Percentiles rank a stretch among this genome's conserved stretches.
These are phyloP conservation scores for Malus fusca DNA, from an alignment of 306 rosid genomes.

Conservation along the genomic window DNA sequence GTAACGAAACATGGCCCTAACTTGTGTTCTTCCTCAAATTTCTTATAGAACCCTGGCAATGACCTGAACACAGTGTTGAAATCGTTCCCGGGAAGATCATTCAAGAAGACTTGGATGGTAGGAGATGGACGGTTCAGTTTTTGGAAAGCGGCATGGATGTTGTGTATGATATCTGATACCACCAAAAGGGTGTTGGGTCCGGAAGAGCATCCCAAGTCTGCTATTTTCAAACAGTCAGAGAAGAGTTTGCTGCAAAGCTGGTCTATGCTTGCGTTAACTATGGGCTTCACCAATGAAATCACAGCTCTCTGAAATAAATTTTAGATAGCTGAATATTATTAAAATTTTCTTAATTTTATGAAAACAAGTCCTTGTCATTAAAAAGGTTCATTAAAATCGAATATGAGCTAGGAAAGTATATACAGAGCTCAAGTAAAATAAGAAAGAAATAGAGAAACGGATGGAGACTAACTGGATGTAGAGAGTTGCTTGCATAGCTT, in stretches of 20 bases:
- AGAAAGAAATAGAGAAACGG: neutral
- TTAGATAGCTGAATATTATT: too few species aligned
- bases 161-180: slow-evolving; percentile 10
- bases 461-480: neutral
- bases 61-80: slow-evolving; percentile 29
- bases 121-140: neutral
- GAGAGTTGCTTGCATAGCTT: slow-evolving; percentile 11
- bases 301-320: neutral
- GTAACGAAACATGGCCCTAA: slow-evolving; percentile 25
- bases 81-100: slow-evolving; percentile 45
- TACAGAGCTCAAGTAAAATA: too few species aligned
- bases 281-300: neutral
- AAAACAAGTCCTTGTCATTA: too few species aligned
- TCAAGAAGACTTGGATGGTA: slow-evolving; percentile 23
- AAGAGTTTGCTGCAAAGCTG: neutral
- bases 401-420: too few species aligned
- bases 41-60: slow-evolving; percentile 22
- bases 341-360: neutral
- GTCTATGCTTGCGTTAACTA: slow-evolving; percentile 14
- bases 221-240: slow-evolving; percentile 3
- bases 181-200: slow-evolving; percentile 23
- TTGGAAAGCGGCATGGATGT: neutral
- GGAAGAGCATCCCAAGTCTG: slow-evolving; percentile 34
- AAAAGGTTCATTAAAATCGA: neutral
- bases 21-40: neutral